Conservation (phyloP, 106 monocot genomes). For the Dioscorea zingiberensis region DNA sequence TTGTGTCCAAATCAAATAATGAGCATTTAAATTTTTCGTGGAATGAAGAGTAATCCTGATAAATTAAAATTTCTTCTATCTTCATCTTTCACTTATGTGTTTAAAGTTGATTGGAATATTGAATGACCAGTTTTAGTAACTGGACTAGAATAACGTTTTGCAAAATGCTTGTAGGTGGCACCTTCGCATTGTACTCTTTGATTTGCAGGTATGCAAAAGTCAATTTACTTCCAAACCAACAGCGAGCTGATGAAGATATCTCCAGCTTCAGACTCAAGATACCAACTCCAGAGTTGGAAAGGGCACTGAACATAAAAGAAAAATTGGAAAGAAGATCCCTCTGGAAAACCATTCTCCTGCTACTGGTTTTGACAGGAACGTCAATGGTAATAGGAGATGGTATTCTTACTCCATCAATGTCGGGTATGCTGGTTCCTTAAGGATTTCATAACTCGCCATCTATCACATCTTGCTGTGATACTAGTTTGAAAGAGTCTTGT, state of each 20-base stretch:
- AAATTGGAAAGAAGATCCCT: constrained; percentile 44
- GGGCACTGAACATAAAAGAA: constrained; percentile 70
- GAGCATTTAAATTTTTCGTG: too few species aligned
- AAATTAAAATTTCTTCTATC: too few species aligned
- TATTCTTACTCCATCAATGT: constrained; percentile 94
- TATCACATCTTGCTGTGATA: neutral
- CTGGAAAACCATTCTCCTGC: constrained; percentile 60
- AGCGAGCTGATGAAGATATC: constrained; percentile 80
- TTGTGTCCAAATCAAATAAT: neutral
- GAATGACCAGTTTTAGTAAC: too few species aligned
- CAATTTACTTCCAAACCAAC: constrained; percentile 78
- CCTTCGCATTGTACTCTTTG: constrained; percentile 91
- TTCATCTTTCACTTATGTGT: too few species aligned
- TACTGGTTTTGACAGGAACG: constrained; percentile 86
- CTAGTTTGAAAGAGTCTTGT: neutral
- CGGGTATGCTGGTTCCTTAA: constrained; percentile 40
- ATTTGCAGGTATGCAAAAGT: constrained; percentile 90
- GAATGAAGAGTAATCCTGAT: too few species aligned
- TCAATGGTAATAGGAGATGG: constrained; percentile 96
- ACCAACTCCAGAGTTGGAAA: constrained; percentile 80
- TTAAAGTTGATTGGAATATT: too few species aligned
- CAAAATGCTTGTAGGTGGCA: constrained; percentile 52
- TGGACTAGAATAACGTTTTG: too few species aligned
- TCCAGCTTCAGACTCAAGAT: constrained; percentile 83
- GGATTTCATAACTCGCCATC: neutral